phyloP scores from a whole-genome alignment of 306 rosid genomes.

The Vigna trinervia region DNA sequence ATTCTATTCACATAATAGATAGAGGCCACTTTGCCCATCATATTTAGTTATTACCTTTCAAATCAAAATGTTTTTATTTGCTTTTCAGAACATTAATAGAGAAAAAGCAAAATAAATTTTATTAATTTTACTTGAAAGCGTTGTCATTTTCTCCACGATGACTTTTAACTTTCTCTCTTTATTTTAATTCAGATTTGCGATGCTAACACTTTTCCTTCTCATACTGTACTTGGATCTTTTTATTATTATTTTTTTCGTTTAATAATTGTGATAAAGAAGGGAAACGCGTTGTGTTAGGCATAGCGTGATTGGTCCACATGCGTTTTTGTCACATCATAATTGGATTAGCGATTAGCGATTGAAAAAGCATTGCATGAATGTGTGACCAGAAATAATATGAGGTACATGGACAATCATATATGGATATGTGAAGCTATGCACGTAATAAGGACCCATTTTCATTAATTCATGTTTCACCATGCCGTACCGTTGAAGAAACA shows the following conservation, averaged over 20 bases:
- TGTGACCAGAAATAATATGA: slow-evolving; percentile 41
- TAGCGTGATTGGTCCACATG: slow-evolving; percentile 49
- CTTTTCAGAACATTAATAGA: not conserved
- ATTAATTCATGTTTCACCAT: slow-evolving; percentile 22
- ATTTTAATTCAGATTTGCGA: not conserved
- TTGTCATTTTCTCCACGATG: slow-evolving; percentile 36
- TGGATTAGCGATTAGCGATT: slow-evolving; percentile 6
- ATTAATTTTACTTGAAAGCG: slow-evolving; percentile 21
- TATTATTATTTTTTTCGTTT: not conserved
- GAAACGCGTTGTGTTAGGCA: slow-evolving; percentile 57
- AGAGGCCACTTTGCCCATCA: not conserved
- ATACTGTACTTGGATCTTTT: slow-evolving; percentile 23
- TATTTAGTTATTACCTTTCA: not conserved
- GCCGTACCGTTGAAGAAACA: not conserved
- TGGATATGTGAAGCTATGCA: not conserved
- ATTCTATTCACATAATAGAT: not conserved
- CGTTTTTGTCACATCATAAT: slow-evolving; percentile 3
- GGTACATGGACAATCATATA: not conserved
- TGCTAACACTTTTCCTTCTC: slow-evolving; percentile 25
- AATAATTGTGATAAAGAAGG: slow-evolving; percentile 32
- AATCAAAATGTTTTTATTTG: not conserved
- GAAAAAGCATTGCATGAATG: slow-evolving; percentile 25
- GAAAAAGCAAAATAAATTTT: not conserved
- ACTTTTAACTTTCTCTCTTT: not conserved
- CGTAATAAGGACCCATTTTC: slow-evolving; percentile 12